Evolutionary conservation across 768 basidiomycete species (phyloP), one percentile per base, ranked within the genome.

Genomic region (Rhodocollybia butyracea): DNA sequence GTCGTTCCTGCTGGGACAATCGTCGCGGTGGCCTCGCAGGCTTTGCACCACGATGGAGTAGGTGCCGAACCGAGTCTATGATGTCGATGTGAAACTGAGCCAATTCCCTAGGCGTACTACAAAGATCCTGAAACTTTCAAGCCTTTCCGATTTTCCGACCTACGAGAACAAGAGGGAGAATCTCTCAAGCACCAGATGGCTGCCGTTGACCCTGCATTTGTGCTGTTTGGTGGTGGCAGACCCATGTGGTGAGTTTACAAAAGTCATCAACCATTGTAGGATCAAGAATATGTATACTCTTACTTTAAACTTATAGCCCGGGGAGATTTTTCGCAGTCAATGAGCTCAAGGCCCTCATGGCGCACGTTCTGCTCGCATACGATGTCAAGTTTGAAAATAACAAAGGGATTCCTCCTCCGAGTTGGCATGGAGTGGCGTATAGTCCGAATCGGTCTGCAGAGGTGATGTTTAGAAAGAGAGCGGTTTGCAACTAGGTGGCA

Each of bases 341-440:
- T 29, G 61, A 65, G 51, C 56, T 72, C 12, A 72, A 72, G 51
- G 57, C 65, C 17, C 64, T 69, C 55, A 51, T 69, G 36, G 69
- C 64, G 3, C 60, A 68, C 50, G 51, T 73, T 10, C 42, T 73
- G 15, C 36, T 67, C 39, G 63, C 63, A 47, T 73, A 70, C 56
- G 71, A 73, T 57, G 43, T 68, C 32, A 66, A 64, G 47, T 56
- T 73, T 31, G 67, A 72, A 46, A 67, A 71, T 34, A 70, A 70
- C 41, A 43, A 43, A 21, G 63, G 66, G 31, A 64, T 69, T 19
- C 75, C 76, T 7, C 61, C 64, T 27, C 70, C 71, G 46, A 46
- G 65, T 46, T 72, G 70, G 70, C 57, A 39, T 52, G 40, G 36
- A 22, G 38, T 52, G 26, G 22, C 51, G 15, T 38, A 32, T 26